Evolutionary conservation across 2,329 filamentous ascomycete genomes (phyloP), one percentile per base, ranked within the genome.

Genomic region (Neopestalotiopsis clavispora): DNA sequence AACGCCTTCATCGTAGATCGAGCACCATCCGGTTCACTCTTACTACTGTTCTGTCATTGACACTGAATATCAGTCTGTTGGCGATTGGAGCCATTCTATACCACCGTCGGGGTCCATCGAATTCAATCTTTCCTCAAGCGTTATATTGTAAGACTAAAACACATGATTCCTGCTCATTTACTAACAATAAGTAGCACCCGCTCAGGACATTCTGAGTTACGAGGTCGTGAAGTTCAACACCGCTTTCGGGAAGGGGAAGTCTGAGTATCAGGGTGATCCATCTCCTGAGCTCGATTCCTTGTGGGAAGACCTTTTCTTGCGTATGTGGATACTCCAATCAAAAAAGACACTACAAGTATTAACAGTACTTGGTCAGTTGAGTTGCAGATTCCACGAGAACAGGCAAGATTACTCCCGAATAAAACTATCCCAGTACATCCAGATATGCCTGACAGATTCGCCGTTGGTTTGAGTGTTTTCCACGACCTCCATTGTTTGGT

Each of bases 401-500:
- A 14, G 42, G 42, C 42, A 2, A 49, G 4, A 14, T 5, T 14
- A 2, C 42, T 49, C 2, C 58, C 58, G 2, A 61, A 61, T 20
- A 61, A 61, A 14, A 61, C 23, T 9, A 32, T 61, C 10, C 23
- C 58, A 20, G 23, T 61, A 32, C 58, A 61, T n/a, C 58, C 10
- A 4, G 58, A 61, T 34, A 60, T 30, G 20, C 57, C 57, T 34
- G 57, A 60, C 57, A 60, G 57, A 17, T 60, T 60, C 57, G 57
- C 57, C 57, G 57, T 60, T 12, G 57, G 57, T 13, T 34, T 60
- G 10, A 60, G 57, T 32, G 58, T 61, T 38, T 61, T 61, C 23
- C 58, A 61, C 23, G 23, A 61, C 5, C 58, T 61, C 38, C 58
- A 61, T 61, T 61, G 58, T 38, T 38, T 61, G 58, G 42, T 49